Conservation (phyloP, 768 basidiomycete genomes). For the Tylopilus vinaceipallidus region DNA sequence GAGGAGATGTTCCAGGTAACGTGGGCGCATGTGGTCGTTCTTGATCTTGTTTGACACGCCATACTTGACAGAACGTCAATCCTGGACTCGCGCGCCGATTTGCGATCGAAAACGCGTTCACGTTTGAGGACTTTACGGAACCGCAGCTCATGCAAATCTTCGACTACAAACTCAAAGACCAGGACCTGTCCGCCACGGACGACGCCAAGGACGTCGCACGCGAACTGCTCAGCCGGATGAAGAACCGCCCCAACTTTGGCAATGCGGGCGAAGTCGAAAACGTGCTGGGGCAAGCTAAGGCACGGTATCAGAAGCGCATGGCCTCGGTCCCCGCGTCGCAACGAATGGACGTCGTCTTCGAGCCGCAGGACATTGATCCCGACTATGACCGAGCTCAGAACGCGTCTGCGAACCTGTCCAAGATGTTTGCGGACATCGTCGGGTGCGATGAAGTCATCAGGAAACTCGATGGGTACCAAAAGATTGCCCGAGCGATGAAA, state of each 20-base stretch:
- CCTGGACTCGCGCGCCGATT: constrained; percentile 67
- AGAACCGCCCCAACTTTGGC: constrained; percentile 58
- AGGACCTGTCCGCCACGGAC: constrained; percentile 57
- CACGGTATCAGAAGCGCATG: constrained; percentile 43
- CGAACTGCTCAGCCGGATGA: constrained; percentile 38
- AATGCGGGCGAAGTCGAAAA: constrained; percentile 69
- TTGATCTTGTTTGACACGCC: background rate
- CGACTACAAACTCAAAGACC: constrained; percentile 53
- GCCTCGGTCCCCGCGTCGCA: constrained; percentile 24
- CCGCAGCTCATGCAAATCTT: constrained; percentile 51
- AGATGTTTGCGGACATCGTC: constrained; percentile 63
- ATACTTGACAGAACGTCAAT: constrained; percentile 57
- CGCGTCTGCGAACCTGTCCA: constrained; percentile 50
- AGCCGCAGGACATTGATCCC: constrained; percentile 60
- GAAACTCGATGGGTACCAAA: constrained; percentile 51
- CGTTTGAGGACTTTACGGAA: constrained; percentile 62
- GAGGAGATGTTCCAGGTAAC: constrained; percentile 71
- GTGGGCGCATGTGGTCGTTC: background rate
- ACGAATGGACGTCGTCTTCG: constrained; percentile 33
- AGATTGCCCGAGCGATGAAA: constrained; percentile 45
- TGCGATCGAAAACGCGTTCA: constrained; percentile 65
- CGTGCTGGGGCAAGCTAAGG: constrained; percentile 52
- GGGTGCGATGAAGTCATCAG: constrained; percentile 55
- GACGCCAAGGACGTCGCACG: constrained; percentile 58
- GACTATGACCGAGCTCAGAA: constrained; percentile 50